Base-by-base conservation (phyloP, 371 early-diverging fungal species). In the Mycotypha africana region DNA sequence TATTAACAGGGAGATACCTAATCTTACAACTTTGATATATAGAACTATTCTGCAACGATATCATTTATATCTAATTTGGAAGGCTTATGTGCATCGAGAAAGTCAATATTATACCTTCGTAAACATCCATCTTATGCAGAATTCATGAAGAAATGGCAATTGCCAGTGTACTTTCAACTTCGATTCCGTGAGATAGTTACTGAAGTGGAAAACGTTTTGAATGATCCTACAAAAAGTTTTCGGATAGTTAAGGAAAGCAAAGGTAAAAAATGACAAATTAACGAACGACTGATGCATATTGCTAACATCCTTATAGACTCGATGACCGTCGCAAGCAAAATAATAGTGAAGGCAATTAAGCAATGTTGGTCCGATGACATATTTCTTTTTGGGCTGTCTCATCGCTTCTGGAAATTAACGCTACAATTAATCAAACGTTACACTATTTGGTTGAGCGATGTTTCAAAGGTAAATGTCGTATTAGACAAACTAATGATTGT, bases 111-210 rank as follows among this genome's bases (percentile, higher is more conserved):
- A 1, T 70, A 75, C 30, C 51, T 91, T 26, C 64, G 92, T 17
- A 61, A 56, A 6, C 82, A 82, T 58, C 61, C 76, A 2, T 58
- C 61, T 2, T 88, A 88, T 41, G 53, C 70, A 9, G 84, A 83
- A 4, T 87, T 88, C 49, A 79, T 88, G 76, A 84, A 78, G 43
- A 65, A 76, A 44, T 88, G 89, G 88, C 84, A 89, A 38, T 61
- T 88, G 0, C 59, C 75, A 0, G 79, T 86, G 1, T 91, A 91
- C 45, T 89, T 84, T 48, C 84, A 83, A 51, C 61, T 89, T 6
- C 58, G 79, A 21, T 81, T 78, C 42, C 71, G 76, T 23, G 80
- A 84, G 37, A 78, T 82, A 34, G 62, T 76, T 1, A 54, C 38
- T 25, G 40, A 54, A 32, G 73, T 80, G 19, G 84, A 83, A 42